These are phyloP conservation scores for Brasilioporus rufonigricans DNA, from an alignment of 768 basidiomycete genomes.

Conservation along the genomic window DNA sequence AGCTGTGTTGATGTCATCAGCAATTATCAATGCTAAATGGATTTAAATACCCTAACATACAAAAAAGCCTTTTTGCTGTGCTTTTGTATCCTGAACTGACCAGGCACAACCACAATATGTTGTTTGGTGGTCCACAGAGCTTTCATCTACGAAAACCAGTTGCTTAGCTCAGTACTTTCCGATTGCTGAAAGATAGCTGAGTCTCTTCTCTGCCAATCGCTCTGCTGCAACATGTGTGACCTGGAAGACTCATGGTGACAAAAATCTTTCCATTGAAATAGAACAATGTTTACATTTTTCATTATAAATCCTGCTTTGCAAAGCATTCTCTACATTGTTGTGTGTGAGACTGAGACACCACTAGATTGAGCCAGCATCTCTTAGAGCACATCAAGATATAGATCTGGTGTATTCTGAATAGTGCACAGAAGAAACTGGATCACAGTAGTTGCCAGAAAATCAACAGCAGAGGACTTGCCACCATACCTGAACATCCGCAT, in stretches of 20 bases:
- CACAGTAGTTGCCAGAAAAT: too few species aligned
- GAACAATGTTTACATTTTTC: neutral
- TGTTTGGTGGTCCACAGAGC: neutral
- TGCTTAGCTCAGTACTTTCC: neutral
- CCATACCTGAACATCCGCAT: too few species aligned
- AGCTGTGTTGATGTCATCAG: too few species aligned
- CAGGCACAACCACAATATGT: neutral
- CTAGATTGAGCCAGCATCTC: neutral
- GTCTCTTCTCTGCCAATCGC: neutral
- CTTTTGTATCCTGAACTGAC: neutral
- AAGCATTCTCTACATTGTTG: neutral
- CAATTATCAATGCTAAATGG: neutral
- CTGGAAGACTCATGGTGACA: neutral
- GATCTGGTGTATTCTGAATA: neutral
- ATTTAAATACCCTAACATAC: neutral
- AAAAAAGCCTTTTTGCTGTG: conserved; percentile 3
- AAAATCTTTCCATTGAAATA: too few species aligned
- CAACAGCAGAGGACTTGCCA: too few species aligned
- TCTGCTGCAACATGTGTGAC: neutral
- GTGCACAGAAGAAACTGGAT: neutral
- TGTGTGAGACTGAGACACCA: neutral
- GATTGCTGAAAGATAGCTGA: neutral
- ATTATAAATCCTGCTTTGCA: neutral
- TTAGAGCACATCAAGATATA: neutral
- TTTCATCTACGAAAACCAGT: neutral